Evolutionary conservation across 2,329 filamentous ascomycete genomes (phyloP), one percentile per base, ranked within the genome.

Genomic region (Colletotrichum sp.): DNA sequence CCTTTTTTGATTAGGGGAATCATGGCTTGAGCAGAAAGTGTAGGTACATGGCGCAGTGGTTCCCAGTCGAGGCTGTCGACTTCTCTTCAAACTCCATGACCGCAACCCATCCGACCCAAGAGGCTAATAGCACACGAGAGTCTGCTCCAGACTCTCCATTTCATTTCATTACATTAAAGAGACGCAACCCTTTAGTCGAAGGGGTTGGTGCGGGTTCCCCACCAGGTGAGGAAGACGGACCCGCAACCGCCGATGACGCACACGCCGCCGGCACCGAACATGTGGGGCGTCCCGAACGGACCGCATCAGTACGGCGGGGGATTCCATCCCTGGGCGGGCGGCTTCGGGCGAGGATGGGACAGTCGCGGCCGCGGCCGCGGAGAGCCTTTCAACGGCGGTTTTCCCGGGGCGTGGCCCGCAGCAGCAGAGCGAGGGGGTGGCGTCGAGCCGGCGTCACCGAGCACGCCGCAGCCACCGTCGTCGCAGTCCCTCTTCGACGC

Each of bases 121-220:
- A 56, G 28, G 43, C 43, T 77, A 78, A 64, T 68, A 78, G 61
- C 71, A 78, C 75, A 78, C 25, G n/a, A 55, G 55, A 27, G 32
- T 28, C 39, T 27, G 32, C 52, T 8, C 58, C 22, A 27, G 55
- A 58, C 55, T 6, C 55, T 36, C 25, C 27, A 8, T 56, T 65
- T 69, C 55, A 27, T 64, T 55, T 77, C 34, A 55, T 68, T 52
- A 64, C 18, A 67, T 70, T 70, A 58, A 48, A 8, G 56, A 30
- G 9, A 48, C 18, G 39, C 0, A 55, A 76, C 78, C 81, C 71
- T 82, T 90, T 94, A 96, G 83, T 96, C 92, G 86, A 98, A 97
- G 76, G 95, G 95, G 89, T 96, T 96, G 87, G 95, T 97, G 84
- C 94, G 94, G 82, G 96, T 98, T 82, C 96, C 96, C 96, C 96